phyloP scores from a whole-genome alignment of 257 asterid genomes.

The Plantago ovata region DNA sequence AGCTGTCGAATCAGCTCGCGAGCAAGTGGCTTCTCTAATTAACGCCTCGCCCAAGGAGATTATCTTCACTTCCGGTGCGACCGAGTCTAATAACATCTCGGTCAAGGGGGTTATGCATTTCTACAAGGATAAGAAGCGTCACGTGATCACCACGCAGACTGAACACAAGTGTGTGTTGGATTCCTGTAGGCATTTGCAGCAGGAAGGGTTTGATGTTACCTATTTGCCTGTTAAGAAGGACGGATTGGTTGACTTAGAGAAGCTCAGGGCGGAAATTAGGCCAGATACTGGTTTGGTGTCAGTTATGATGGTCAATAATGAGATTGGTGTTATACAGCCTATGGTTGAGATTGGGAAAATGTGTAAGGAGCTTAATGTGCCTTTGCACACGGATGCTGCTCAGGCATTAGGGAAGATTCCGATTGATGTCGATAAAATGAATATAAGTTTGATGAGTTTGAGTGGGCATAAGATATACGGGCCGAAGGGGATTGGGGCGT shows the following conservation, averaged over 20 bases:
- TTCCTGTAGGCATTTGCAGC: constrained; percentile 88
- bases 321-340: constrained; percentile 95
- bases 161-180: constrained; percentile 96
- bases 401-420: constrained; percentile 90
- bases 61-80: constrained; percentile 95
- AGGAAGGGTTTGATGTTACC: constrained; percentile 84
- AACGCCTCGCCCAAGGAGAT: constrained; percentile 90
- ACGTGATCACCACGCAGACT: constrained; percentile 94
- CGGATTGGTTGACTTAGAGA: constrained; percentile 66
- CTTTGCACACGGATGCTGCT: constrained; percentile 91
- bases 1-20: constrained; percentile 75
- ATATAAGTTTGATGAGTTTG: constrained; percentile 87
- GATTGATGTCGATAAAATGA: constrained; percentile 85
- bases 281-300: constrained; percentile 88
- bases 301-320: constrained; percentile 96
- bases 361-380: constrained; percentile 74
- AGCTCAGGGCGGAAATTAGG: constrained; percentile 62
- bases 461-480: constrained; percentile 98
- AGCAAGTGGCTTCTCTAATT: constrained; percentile 58
- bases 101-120: constrained; percentile 89
- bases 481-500: constrained; percentile 89
- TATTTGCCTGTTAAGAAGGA: constrained; percentile 80
- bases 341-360: constrained; percentile 84
- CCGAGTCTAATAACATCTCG: constrained; percentile 87
- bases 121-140: constrained; percentile 83